These are phyloP conservation scores for Didymella segeticola DNA, from an alignment of 2,329 filamentous ascomycete species.

Conservation along the genomic window DNA sequence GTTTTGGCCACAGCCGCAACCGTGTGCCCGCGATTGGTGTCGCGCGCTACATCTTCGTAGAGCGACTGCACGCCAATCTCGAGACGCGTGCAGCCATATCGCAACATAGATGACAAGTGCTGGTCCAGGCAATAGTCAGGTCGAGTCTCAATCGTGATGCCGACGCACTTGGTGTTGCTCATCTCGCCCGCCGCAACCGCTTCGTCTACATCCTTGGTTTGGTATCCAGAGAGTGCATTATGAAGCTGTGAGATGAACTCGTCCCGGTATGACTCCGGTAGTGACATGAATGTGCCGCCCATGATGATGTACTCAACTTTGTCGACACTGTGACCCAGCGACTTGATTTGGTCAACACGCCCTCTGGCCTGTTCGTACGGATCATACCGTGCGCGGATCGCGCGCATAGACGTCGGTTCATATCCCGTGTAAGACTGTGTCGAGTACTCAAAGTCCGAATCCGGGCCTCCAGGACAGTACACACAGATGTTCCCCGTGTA, in stretches of 20 bases:
- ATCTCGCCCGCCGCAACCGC: conserved; percentile 93
- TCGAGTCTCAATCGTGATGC: conserved; percentile 96
- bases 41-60: conserved; percentile 97
- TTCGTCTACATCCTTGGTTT: conserved; percentile 92
- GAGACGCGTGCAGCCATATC: conserved; percentile 94
- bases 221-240: conserved; percentile 95
- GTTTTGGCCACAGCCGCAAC: conserved; percentile 95
- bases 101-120: conserved; percentile 93
- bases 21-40: conserved; percentile 96
- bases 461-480: conserved; percentile 95
- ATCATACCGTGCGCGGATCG: conserved; percentile 95
- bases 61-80: conserved; percentile 96
- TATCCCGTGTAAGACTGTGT: conserved; percentile 99
- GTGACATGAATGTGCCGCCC: conserved; percentile 99
- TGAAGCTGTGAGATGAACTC: conserved; percentile 95
- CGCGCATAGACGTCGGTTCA: conserved; percentile 97
- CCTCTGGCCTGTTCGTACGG: conserved; percentile 97
- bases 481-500: conserved; percentile 99
- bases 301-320: conserved; percentile 99
- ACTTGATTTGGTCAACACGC: conserved; percentile 94
- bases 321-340: conserved; percentile 93
- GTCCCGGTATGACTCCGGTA: conserved; percentile 86
- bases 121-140: conserved; percentile 96
- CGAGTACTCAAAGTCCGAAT: conserved; percentile 98
- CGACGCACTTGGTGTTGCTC: conserved; percentile 97